Percentiles rank a stretch among this genome's conserved stretches.
Evolutionary conservation across 257 asterid species (phyloP).

Genomic region (Buddleja alternifolia): DNA sequence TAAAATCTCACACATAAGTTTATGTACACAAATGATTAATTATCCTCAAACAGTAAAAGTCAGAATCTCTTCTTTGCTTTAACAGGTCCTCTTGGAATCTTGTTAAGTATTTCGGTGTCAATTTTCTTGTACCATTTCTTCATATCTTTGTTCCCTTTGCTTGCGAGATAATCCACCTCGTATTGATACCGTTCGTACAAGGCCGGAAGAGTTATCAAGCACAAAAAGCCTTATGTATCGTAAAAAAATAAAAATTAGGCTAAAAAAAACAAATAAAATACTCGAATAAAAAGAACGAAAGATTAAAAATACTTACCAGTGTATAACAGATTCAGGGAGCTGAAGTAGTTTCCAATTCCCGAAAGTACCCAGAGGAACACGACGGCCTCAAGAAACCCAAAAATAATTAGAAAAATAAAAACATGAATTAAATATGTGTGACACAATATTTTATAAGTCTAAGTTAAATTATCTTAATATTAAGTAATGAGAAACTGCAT

Average conservation of each 20-base stretch:
- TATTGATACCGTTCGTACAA: slow-evolving; percentile 64
- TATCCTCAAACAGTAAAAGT: too few relatives aligned
- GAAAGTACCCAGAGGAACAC: slow-evolving; percentile 65
- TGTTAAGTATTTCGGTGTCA: slow-evolving; percentile 64
- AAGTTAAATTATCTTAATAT: too few relatives aligned
- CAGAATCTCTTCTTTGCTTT: slow-evolving; percentile 67
- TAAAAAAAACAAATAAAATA: not conserved
- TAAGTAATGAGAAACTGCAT: too few relatives aligned
- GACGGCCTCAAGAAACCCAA: slow-evolving; percentile 47
- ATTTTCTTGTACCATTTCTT: slow-evolving; percentile 61
- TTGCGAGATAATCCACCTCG: slow-evolving; percentile 75
- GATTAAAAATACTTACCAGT: slow-evolving; percentile 36
- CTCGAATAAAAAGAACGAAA: not conserved
- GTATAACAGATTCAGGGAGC: slow-evolving; percentile 71
- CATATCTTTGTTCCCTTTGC: slow-evolving; percentile 57
- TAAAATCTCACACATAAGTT: too few relatives aligned
- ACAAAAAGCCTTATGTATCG: slow-evolving; percentile 56
- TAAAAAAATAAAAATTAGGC: not conserved
- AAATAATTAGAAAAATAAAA: not conserved
- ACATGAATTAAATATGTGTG: not conserved
- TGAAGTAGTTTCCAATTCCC: slow-evolving; percentile 65
- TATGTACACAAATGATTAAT: too few relatives aligned
- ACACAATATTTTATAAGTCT: too few relatives aligned
- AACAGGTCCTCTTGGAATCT: slow-evolving; percentile 89
- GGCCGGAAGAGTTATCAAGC: slow-evolving; percentile 64